Evolutionary conservation across 208 protist species (phyloP).

Genomic region (Strigomonas galati): DNA sequence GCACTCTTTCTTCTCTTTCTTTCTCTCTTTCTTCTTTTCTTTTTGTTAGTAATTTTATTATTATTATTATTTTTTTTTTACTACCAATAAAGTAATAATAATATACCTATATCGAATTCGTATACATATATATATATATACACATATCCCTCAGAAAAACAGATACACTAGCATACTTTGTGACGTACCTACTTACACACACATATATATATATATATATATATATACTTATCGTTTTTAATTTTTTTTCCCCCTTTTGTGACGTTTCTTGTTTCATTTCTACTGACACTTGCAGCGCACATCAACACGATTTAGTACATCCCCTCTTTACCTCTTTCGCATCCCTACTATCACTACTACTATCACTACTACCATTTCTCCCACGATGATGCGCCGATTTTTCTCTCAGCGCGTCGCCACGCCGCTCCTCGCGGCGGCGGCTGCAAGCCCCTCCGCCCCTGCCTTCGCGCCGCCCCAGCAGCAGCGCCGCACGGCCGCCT

Average conservation of each 20-base stretch:
- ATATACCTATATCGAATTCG: not conserved
- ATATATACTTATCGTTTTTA: too few species aligned
- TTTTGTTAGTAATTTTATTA: slow-evolving; percentile 7
- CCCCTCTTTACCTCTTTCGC: not conserved
- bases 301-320: too few species aligned
- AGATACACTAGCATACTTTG: too few species aligned
- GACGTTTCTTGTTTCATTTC: too few species aligned
- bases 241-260: too few species aligned
- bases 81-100: not conserved
- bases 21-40: slow-evolving; percentile 15
- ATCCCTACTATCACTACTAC: too few species aligned
- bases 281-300: too few species aligned
- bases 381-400: slow-evolving; percentile 64
- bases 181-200: too few species aligned
- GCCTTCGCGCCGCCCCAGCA: slow-evolving; percentile 7
- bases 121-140: not conserved
- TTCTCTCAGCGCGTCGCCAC: slow-evolving; percentile 12
- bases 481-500: slow-evolving; percentile 19
- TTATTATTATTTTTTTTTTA: slow-evolving; percentile 2
- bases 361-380: too few species aligned
- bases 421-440: not conserved
- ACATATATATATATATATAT: too few species aligned
- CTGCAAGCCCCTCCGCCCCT: slow-evolving; percentile 5
- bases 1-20: slow-evolving; percentile 10
- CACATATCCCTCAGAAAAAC: not conserved